Evolutionary conservation across 306 rosid species (phyloP).

Genomic region (Fragaria ananassa): DNA sequence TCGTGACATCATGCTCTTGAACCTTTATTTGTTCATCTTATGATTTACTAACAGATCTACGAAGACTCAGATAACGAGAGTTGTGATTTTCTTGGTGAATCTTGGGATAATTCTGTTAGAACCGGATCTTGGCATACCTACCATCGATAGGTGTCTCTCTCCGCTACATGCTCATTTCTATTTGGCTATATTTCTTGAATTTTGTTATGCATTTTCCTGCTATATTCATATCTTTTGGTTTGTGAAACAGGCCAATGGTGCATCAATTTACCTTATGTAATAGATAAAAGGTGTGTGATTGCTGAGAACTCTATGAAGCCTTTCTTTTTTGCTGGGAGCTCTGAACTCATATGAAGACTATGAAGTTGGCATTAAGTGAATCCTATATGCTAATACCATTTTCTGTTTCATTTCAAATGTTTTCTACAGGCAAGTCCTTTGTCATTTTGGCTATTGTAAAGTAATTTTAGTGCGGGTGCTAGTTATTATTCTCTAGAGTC

Average conservation of each 20-base stretch:
- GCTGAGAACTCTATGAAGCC: conserved; percentile 10
- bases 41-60: conserved; percentile 15
- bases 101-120: conserved; percentile 5
- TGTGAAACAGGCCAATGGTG: conserved; percentile 18
- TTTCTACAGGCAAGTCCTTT: conserved; percentile 7
- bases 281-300: conserved; percentile 9
- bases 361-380: conserved; percentile 24
- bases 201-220: background rate
- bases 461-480: background rate
- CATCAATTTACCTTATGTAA: conserved; percentile 8
- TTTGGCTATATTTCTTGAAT: background rate
- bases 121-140: conserved; percentile 11
- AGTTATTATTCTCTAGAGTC: background rate
- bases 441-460: conserved; percentile 17
- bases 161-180: background rate
- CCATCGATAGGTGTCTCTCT: background rate
- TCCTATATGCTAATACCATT: conserved; percentile 9
- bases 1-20: background rate
- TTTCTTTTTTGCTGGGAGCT: background rate
- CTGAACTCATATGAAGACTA: background rate
- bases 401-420: background rate
- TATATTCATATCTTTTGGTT: background rate
- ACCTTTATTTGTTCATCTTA: background rate
- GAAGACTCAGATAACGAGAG: conserved; percentile 5
- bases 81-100: conserved; percentile 3